phyloP scores from a whole-genome alignment of 352 stramenopile species.

The Phytophthora syringae region DNA sequence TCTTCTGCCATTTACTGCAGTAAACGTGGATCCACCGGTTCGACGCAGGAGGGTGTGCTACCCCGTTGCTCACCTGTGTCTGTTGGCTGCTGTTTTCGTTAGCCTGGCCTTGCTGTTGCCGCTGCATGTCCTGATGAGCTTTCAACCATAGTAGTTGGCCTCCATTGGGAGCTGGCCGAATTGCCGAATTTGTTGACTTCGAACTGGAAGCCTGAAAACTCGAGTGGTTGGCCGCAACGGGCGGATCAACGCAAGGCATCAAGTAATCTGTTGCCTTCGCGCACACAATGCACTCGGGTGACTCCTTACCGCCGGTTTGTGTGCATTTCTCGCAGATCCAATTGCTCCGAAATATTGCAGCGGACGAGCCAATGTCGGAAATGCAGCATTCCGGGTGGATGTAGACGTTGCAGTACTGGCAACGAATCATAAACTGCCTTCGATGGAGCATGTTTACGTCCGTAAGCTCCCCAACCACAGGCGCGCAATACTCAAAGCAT shows the following conservation, averaged over 20 bases:
- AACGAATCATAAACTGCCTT: constrained; percentile 87
- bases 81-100: constrained; percentile 2
- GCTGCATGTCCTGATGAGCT: constrained; percentile 35
- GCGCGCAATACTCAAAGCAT: constrained; percentile 78
- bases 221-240: constrained; percentile 1
- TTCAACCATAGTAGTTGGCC: constrained; percentile 41
- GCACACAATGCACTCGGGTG: constrained; percentile 65
- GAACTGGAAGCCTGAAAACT: constrained; percentile 16
- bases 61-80: constrained; percentile 18
- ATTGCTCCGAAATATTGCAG: constrained; percentile 72
- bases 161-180: constrained; percentile 28
- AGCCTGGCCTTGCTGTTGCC: constrained; percentile 20
- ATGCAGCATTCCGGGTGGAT: constrained; percentile 84
- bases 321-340: constrained; percentile 89
- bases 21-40: constrained; percentile 82
- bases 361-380: constrained; percentile 66
- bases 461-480: constrained; percentile 47
- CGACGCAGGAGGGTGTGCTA: constrained; percentile 13
- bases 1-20: constrained; percentile 79
- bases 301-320: constrained; percentile 45
- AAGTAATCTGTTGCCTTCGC: constrained; percentile 78
- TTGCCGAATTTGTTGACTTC: constrained; percentile 17
- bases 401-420: constrained; percentile 85
- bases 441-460: constrained; percentile 67
- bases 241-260: constrained; percentile 65